Evolutionary conservation across 2,329 filamentous ascomycete genomes (phyloP).

Genomic region (Colletotrichum cordylinicola): DNA sequence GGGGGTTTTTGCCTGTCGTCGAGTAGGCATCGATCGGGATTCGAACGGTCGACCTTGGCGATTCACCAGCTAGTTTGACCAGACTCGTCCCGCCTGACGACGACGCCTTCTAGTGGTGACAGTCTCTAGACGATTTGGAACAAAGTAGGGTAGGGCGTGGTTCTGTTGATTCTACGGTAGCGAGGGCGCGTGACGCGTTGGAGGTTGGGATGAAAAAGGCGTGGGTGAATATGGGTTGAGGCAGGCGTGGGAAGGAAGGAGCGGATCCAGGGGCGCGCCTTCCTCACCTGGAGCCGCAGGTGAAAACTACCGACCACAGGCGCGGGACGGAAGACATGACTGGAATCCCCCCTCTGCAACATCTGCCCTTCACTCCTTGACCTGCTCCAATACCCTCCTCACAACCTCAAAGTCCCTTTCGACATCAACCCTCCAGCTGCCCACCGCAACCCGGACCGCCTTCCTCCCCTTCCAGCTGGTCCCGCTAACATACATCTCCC

Average conservation of each 20-base stretch:
- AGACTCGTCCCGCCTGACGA: not conserved
- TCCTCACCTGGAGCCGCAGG: not conserved
- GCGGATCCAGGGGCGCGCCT: not conserved
- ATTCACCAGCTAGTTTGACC: not conserved
- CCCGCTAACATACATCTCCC: slow-evolving; percentile 82
- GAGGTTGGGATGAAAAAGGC: not conserved
- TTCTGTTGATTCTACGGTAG: not conserved
- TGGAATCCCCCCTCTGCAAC: not conserved
- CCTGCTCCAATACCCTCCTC: slow-evolving; percentile 61
- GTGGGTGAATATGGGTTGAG: not conserved
- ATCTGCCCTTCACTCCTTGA: slow-evolving; percentile 32
- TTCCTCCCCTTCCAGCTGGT: slow-evolving; percentile 77
- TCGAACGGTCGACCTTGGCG: not conserved
- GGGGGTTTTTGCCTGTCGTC: not conserved
- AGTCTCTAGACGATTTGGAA: not conserved
- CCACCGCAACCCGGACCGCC: slow-evolving; percentile 84
- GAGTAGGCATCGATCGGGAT: not conserved
- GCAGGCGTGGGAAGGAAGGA: not conserved
- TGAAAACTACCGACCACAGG: not conserved
- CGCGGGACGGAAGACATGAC: not conserved
- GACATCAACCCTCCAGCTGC: slow-evolving; percentile 81
- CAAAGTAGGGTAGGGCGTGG: not conserved
- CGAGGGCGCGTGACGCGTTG: not conserved
- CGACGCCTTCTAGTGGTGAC: not conserved
- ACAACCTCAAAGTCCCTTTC: slow-evolving; percentile 72